phyloP scores from a whole-genome alignment of 106 monocot species.

The Narthecium ossifragum region DNA sequence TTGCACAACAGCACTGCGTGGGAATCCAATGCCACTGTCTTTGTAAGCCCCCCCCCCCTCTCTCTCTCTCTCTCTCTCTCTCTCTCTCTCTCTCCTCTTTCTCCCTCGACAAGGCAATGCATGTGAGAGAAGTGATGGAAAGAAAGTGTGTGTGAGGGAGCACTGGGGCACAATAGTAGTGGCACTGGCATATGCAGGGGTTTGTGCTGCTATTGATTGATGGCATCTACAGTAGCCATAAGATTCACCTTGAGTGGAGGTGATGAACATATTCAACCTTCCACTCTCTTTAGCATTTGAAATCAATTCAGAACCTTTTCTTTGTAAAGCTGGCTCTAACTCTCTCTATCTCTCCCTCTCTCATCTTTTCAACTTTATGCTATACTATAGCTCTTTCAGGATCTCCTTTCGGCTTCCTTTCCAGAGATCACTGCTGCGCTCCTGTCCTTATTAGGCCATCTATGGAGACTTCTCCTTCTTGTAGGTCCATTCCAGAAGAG shows the following conservation, averaged over 20 bases:
- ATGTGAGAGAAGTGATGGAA: neutral
- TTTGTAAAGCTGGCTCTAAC: slow-evolving; percentile 9
- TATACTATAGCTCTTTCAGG: too few species aligned
- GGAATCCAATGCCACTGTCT: neutral
- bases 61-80: too few species aligned
- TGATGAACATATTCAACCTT: slow-evolving; percentile 6
- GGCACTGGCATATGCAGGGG: neutral
- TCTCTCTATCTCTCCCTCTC: neutral
- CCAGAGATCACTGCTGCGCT: neutral
- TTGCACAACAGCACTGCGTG: neutral
- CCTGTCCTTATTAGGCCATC: neutral
- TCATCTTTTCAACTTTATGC: neutral
- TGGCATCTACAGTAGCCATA: neutral
- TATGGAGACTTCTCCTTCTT: too few species aligned
- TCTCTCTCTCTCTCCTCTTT: too few species aligned
- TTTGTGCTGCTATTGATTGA: slow-evolving; percentile 3
- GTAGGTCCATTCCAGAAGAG: too few species aligned
- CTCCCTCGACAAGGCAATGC: too few species aligned
- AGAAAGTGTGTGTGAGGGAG: neutral
- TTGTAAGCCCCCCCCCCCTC: too few species aligned
- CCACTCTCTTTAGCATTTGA: slow-evolving; percentile 9
- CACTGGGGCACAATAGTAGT: neutral
- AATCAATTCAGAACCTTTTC: slow-evolving; percentile 13
- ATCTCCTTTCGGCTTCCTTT: slow-evolving; percentile 1
- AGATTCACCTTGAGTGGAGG: slow-evolving; percentile 1